Evolutionary conservation across 2,329 filamentous ascomycete species (phyloP).

Genomic region (Nigrospora oryzae): DNA sequence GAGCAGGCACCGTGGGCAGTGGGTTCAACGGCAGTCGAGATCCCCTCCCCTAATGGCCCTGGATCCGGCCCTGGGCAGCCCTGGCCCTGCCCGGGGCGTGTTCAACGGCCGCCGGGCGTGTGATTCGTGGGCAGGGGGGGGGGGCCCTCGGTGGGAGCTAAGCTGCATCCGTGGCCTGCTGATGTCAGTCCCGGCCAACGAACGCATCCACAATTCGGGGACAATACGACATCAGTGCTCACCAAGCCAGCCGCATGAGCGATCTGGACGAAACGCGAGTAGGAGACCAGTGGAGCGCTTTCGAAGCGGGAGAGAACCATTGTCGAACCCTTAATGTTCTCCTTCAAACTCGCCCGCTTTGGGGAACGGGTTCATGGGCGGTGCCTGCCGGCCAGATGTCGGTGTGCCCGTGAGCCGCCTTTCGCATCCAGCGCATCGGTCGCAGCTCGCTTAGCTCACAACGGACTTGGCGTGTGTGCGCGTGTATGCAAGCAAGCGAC

Average conservation of each 20-base stretch:
- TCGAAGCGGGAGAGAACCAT: background rate
- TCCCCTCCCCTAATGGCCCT: conserved; percentile 1
- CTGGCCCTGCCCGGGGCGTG: too few relatives aligned
- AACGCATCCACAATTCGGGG: background rate
- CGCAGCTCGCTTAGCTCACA: too few relatives aligned
- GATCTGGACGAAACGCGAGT: conserved; percentile 3
- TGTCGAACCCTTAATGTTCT: too few relatives aligned
- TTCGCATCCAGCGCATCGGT: too few relatives aligned
- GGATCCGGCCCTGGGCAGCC: too few relatives aligned
- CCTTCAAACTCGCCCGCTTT: too few relatives aligned
- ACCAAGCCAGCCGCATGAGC: background rate
- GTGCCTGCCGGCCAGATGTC: too few relatives aligned
- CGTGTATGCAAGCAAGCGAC: too few relatives aligned
- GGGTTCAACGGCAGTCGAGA: conserved; percentile 6
- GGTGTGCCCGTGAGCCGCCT: too few relatives aligned
- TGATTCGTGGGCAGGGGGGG: background rate
- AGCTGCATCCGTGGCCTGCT: background rate
- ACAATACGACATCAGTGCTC: conserved; percentile 2
- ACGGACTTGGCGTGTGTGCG: too few relatives aligned
- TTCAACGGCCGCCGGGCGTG: too few relatives aligned
- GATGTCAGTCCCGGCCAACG: background rate
- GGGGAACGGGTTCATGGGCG: too few relatives aligned
- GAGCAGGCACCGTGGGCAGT: conserved; percentile 1
- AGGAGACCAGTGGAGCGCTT: background rate
- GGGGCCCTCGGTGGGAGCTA: background rate